phyloP scores from a whole-genome alignment of 495 filamentous ascomycete genomes.

The Xeromyces bisporus region DNA sequence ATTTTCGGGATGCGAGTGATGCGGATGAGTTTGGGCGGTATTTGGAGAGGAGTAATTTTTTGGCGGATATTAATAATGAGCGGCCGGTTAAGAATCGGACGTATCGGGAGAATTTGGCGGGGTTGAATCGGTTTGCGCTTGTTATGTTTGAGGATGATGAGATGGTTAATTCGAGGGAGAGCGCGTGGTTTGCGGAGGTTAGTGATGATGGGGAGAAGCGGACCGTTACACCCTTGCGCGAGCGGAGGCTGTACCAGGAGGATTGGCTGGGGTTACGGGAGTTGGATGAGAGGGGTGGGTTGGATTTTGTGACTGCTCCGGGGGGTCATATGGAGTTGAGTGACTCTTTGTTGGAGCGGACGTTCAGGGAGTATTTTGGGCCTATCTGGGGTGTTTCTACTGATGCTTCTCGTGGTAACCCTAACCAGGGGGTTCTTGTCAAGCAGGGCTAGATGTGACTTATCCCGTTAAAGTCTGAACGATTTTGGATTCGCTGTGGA shows the following conservation, averaged over 20 bases:
- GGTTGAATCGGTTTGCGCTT: slow-evolving; percentile 69
- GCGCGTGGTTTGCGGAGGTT: slow-evolving; percentile 78
- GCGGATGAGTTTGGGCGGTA: slow-evolving; percentile 53
- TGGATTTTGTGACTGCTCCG: slow-evolving; percentile 51
- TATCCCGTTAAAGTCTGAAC: too few species aligned
- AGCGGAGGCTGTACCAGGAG: slow-evolving; percentile 66
- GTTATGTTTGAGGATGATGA: slow-evolving; percentile 77
- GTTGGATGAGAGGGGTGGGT: slow-evolving; percentile 61
- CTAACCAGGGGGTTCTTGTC: slow-evolving; percentile 6
- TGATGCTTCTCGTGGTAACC: not conserved
- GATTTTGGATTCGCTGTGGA: too few species aligned
- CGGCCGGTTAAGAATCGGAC: slow-evolving; percentile 49
- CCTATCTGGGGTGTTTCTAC: too few species aligned
- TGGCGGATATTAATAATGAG: slow-evolving; percentile 99
- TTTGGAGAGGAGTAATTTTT: slow-evolving; percentile 69
- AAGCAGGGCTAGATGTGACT: slow-evolving; percentile 9
- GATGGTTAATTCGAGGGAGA: slow-evolving; percentile 81
- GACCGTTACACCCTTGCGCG: slow-evolving; percentile 48
- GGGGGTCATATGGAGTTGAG: slow-evolving; percentile 75
- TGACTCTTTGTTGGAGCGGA: slow-evolving; percentile 44
- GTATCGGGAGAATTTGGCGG: slow-evolving; percentile 55
- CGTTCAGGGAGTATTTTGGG: slow-evolving; percentile 57
- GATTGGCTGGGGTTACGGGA: slow-evolving; percentile 84
- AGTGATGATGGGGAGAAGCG: slow-evolving; percentile 45
- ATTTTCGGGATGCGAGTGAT: slow-evolving; percentile 65